These are phyloP conservation scores for Ormosia emarginata DNA, from an alignment of 306 rosid species.

Conservation along the genomic window DNA sequence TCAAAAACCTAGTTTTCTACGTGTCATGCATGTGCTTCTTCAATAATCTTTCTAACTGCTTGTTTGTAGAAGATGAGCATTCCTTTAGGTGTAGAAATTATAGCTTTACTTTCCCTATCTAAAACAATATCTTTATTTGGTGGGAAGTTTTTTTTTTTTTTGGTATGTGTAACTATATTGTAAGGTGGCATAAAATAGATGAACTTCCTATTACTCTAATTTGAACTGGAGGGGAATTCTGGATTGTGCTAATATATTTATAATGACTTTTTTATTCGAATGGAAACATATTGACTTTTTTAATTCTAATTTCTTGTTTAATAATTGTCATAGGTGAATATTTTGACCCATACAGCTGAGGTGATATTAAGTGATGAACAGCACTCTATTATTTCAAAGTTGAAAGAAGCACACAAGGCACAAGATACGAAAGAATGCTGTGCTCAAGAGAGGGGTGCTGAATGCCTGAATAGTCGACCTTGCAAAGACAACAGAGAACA, in stretches of 20 bases:
- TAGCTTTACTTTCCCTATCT: neutral
- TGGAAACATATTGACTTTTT: conserved; percentile 17
- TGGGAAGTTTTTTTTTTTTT: neutral
- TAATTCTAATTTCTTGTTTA: conserved; percentile 1
- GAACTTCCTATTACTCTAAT: neutral
- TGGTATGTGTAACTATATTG: neutral
- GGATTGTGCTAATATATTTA: neutral
- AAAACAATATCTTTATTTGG: neutral
- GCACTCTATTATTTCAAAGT: conserved; percentile 38
- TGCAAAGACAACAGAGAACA: neutral
- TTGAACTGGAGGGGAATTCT: neutral
- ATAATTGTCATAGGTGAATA: conserved; percentile 59
- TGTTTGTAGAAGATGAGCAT: neutral
- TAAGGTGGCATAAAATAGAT: neutral
- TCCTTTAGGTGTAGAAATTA: neutral
- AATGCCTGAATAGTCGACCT: neutral
- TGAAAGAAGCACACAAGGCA: conserved; percentile 58
- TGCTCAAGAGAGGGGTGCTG: conserved; percentile 1
- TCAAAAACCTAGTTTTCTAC: neutral
- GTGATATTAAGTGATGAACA: conserved; percentile 45
- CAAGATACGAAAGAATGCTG: conserved; percentile 58
- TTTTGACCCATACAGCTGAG: conserved; percentile 71
- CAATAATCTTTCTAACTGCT: neutral
- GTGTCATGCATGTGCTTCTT: neutral
- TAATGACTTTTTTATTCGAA: neutral